Evolutionary conservation across 2,329 filamentous ascomycete genomes (phyloP), one percentile per base, ranked within the genome.

Genomic region (Xylariaceae sp.): DNA sequence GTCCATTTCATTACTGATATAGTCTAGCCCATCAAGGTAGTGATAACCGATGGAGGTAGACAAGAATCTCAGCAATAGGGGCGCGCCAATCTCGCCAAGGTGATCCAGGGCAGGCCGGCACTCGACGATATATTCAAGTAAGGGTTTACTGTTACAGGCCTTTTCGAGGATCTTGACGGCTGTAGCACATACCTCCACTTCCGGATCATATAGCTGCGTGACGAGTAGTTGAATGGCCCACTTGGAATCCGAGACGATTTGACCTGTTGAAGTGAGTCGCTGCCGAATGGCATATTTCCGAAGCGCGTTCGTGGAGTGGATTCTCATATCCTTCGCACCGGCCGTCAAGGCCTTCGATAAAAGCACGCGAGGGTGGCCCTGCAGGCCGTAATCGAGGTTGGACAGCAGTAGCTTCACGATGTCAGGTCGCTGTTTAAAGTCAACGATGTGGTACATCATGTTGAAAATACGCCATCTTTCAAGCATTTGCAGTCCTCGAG

Each of bases 1-100:
- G 54, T 98, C 93, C 93, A 98, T 98, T 63, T 98, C 94, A 60
- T 95, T 93, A 47, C 90, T 96, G 64, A 98, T 98, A 61, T 98
- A 98, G 67, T 98, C 94, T 33, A 98, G 73, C 0, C 90, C 93
- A 59, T 97, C 89, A 4, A 98, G 75, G 64, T 98, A 98, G 64
- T 97, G 90, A 59, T 98, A 98, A 37, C 93, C 93, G 43, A 96
- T 91, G 2, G 90, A 96, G 0, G 91, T 97, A 0, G 90, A 96
- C 40, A 98, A 65, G 64, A 98, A 98, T 31, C 93, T 85, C 38
- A 98, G 72, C 4, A 98, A 76, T 17, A 98, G 72, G 1, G 94
- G 93, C 13, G 94, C 93, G 2, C 93, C 93, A 49, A 98, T 97
- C 62, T 98, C 93, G 19, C 93, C 93, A 2, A 98, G 73, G 62